phyloP scores from a whole-genome alignment of 169 alveolate genomes.

The Amoebophrya sp. region DNA sequence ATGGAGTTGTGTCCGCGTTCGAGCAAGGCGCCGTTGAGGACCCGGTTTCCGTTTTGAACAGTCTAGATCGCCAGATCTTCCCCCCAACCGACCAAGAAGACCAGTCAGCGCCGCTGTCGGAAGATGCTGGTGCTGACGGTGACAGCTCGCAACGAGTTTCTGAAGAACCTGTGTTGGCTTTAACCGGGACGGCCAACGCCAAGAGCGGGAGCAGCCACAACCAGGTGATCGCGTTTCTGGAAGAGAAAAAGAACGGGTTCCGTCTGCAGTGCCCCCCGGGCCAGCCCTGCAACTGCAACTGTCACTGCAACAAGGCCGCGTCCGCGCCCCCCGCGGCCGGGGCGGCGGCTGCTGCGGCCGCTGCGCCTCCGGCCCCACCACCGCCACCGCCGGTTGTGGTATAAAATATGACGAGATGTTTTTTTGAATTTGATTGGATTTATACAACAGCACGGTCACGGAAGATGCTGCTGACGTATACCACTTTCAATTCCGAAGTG shows the following conservation, averaged over 20 bases:
- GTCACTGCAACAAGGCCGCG: neutral
- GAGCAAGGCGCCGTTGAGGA: neutral
- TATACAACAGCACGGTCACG: too few species aligned
- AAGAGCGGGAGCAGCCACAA: neutral
- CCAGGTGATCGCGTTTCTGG: neutral
- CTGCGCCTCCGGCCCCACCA: neutral
- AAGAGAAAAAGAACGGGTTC: neutral
- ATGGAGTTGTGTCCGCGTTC: neutral
- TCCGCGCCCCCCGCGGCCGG: neutral
- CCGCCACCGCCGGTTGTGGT: neutral
- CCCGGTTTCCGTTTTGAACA: neutral
- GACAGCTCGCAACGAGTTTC: too few species aligned
- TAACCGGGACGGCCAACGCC: too few species aligned
- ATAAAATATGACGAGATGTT: too few species aligned
- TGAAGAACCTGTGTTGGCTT: too few species aligned
- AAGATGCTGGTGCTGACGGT: too few species aligned
- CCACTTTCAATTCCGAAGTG: too few species aligned
- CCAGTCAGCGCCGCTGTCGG: too few species aligned
- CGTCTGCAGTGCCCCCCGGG: conserved; percentile 1
- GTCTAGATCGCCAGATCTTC: neutral
- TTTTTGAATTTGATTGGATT: too few species aligned
- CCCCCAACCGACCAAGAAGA: too few species aligned
- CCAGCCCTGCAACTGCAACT: conserved; percentile 13
- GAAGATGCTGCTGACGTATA: too few species aligned
- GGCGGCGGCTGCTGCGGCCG: neutral